Percentiles rank a stretch among this genome's conserved stretches.
phyloP scores from a whole-genome alignment of 768 basidiomycete species.

The Kwoniella bestiolae region DNA sequence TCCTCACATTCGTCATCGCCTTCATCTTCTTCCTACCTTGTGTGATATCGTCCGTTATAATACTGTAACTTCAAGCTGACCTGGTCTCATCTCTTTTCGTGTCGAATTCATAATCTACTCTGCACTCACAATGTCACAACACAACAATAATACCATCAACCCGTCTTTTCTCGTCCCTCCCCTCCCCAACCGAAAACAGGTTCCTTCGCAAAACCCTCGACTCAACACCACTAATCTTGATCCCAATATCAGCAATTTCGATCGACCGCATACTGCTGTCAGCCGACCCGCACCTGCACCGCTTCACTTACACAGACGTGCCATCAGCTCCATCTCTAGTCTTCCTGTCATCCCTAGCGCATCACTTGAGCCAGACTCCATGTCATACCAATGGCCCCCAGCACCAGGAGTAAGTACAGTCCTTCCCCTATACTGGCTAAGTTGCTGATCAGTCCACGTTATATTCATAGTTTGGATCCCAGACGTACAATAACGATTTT shows the following conservation, averaged over 20 bases:
- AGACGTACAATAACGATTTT: background rate
- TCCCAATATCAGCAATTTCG: background rate
- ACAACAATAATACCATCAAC: constrained; percentile 6
- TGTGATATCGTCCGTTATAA: background rate
- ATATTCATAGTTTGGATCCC: constrained; percentile 9
- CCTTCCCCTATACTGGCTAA: background rate
- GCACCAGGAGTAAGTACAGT: constrained; percentile 14
- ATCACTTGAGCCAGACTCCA: constrained; percentile 16
- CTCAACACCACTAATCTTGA: background rate
- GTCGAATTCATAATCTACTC: background rate
- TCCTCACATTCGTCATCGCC: background rate
- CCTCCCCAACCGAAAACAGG: background rate
- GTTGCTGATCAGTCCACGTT: constrained; percentile 2
- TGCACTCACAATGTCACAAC: background rate
- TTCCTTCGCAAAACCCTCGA: constrained; percentile 15
- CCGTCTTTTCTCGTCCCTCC: constrained; percentile 12
- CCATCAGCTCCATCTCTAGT: constrained; percentile 15
- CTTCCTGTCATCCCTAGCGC: constrained; percentile 24
- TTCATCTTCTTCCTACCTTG: background rate
- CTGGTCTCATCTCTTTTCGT: background rate
- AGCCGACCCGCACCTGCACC: constrained; percentile 7
- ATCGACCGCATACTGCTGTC: constrained; percentile 14
- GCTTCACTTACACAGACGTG: constrained; percentile 2
- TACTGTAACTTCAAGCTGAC: background rate
- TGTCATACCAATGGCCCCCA: constrained; percentile 25